Evolutionary conservation across 2,329 filamentous ascomycete genomes (phyloP).

Genomic region (Fusarium haematococcum): DNA sequence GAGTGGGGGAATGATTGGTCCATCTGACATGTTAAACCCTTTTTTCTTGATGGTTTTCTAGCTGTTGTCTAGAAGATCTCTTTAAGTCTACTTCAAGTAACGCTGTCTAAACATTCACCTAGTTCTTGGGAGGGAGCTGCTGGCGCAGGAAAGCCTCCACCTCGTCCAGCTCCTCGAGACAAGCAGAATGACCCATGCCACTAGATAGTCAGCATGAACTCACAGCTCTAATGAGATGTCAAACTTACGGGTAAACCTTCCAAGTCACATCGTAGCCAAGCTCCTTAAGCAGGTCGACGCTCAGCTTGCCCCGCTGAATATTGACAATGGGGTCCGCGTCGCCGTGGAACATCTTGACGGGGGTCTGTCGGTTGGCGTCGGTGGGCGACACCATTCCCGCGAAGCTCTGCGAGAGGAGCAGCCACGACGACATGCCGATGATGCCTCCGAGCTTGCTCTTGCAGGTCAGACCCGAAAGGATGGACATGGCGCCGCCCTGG

Average conservation of each 20-base stretch:
- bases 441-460: slow-evolving; percentile 85
- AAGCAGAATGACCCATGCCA: slow-evolving; percentile 80
- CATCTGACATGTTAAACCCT: background rate
- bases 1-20: slow-evolving; percentile 16
- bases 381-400: slow-evolving; percentile 52
- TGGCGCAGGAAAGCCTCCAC: slow-evolving; percentile 71
- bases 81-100: background rate
- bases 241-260: slow-evolving; percentile 77
- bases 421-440: slow-evolving; percentile 85
- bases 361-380: slow-evolving; percentile 73
- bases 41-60: background rate
- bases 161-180: slow-evolving; percentile 83
- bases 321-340: slow-evolving; percentile 79
- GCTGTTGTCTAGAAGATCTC: background rate
- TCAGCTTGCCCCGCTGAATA: slow-evolving; percentile 75
- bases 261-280: slow-evolving; percentile 80
- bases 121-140: slow-evolving; percentile 54
- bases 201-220: slow-evolving; percentile 52
- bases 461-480: slow-evolving; percentile 83
- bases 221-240: background rate
- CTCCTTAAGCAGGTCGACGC: slow-evolving; percentile 73
- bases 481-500: slow-evolving; percentile 87
- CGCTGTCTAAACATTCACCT: background rate
- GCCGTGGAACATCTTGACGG: slow-evolving; percentile 93
- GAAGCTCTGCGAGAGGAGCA: slow-evolving; percentile 71